Percentiles rank a stretch among this genome's conserved stretches.
These are phyloP conservation scores for Calocera cornea DNA, from an alignment of 768 basidiomycete genomes.

Conservation along the genomic window DNA sequence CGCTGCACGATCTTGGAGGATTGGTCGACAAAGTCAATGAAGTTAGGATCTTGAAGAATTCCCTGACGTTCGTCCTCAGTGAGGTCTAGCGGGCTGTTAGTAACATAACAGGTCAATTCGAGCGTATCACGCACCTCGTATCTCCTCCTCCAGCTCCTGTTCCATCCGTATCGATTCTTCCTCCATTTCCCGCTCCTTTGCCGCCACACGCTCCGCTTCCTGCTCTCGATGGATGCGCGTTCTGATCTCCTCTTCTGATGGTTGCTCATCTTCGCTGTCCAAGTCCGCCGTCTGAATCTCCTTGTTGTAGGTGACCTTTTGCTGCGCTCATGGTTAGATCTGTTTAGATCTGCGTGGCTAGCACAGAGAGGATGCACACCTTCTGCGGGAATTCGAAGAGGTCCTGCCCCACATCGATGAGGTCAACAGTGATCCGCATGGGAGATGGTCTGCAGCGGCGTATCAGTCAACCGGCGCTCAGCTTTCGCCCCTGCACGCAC, in stretches of 20 bases:
- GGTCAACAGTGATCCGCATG: slow-evolving; percentile 29
- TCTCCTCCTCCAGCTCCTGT: slow-evolving; percentile 74
- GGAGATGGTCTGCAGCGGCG: background rate
- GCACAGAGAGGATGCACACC: slow-evolving; percentile 31
- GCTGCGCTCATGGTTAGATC: slow-evolving; percentile 30
- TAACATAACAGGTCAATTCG: background rate
- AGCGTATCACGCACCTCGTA: slow-evolving; percentile 42
- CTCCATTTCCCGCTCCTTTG: slow-evolving; percentile 64
- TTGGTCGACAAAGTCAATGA: slow-evolving; percentile 84
- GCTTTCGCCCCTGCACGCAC: background rate
- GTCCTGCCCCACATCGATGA: slow-evolving; percentile 83
- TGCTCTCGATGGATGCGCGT: slow-evolving; percentile 54
- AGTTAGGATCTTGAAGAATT: slow-evolving; percentile 79
- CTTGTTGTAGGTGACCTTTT: slow-evolving; percentile 71
- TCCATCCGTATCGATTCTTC: slow-evolving; percentile 74
- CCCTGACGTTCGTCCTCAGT: slow-evolving; percentile 72
- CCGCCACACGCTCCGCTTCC: slow-evolving; percentile 40
- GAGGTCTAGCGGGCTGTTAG: slow-evolving; percentile 41
- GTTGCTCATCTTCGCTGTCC: slow-evolving; percentile 33
- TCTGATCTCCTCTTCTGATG: slow-evolving; percentile 60
- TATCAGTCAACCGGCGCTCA: background rate
- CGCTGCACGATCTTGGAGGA: slow-evolving; percentile 92
- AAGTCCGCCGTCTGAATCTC: slow-evolving; percentile 64
- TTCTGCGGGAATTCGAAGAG: slow-evolving; percentile 80
- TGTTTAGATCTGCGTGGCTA: slow-evolving; percentile 14